Evolutionary conservation across 2,329 filamentous ascomycete species (phyloP).

Genomic region (Aspergillus pseudoterreus): DNA sequence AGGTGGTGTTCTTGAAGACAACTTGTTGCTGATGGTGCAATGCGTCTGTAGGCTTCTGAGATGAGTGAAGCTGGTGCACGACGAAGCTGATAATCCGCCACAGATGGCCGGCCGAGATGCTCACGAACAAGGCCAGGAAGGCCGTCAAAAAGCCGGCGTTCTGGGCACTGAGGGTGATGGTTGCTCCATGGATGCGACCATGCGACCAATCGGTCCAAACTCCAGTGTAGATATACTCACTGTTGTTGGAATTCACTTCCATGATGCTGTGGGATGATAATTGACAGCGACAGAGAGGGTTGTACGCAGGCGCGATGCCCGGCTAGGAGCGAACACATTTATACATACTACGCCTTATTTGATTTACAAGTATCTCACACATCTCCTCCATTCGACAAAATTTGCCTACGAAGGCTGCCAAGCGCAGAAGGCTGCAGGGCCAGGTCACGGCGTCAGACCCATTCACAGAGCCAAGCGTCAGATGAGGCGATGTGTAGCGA

Average conservation of each 20-base stretch:
- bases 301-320: not conserved
- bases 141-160: slow-evolving; percentile 21
- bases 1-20: slow-evolving; percentile 25
- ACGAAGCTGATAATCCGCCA: slow-evolving; percentile 27
- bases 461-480: not conserved
- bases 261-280: not conserved
- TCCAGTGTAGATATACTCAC: slow-evolving; percentile 15
- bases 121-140: slow-evolving; percentile 26
- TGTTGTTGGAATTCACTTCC: not conserved
- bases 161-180: slow-evolving; percentile 20
- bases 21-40: slow-evolving; percentile 31
- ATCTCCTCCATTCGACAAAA: not conserved
- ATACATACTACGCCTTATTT: too few relatives aligned
- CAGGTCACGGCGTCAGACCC: not conserved
- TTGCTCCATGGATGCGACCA: slow-evolving; percentile 19
- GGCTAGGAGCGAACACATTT: not conserved
- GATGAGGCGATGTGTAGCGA: not conserved
- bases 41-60: slow-evolving; percentile 20
- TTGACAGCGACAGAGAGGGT: not conserved
- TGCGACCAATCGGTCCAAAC: slow-evolving; percentile 25
- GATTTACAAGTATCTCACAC: not conserved
- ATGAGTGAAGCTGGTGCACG: slow-evolving; percentile 21
- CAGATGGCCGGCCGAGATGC: slow-evolving; percentile 20
- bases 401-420: not conserved
- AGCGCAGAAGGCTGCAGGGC: not conserved